Evolutionary conservation across 345 rosid species (phyloP), one percentile per base, ranked within the genome.

Genomic region (Brassica incana): DNA sequence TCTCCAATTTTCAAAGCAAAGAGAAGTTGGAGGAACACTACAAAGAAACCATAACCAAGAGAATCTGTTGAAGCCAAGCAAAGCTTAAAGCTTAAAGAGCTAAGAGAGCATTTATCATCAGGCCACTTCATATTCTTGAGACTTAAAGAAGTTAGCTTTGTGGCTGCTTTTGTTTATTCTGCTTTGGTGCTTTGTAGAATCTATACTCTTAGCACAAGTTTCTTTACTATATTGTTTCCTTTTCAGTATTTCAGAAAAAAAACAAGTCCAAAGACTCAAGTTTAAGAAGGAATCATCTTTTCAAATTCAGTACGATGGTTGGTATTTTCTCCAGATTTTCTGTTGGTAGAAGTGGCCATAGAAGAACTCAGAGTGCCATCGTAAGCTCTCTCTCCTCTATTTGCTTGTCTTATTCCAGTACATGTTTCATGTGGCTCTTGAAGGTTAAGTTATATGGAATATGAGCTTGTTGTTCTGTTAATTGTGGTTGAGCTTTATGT

Each of bases 291-390:
- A 68, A 23, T 56, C 59, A 2, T 79, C 18, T 67, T 15, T 78
- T 29, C 76, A 58, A 58, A 40, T 15, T 69, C 8, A 63, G 27
- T 2, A 72, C 9, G 62, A 94, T 91, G 98, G 98, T 92, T 85
- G 97, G 98, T 78, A 75, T 94, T 81, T 94, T 92, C 87, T 89
- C 98, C 12, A 92, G 88, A 74, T 90, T 94, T 82, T 88, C 92
- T 81, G 89, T 80, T 64, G 87, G 90, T 38, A 87, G 86, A 84
- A 78, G 77, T 48, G 83, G 87, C 67, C 98, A 88, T 81, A 88
- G 98, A 58, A 84, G 97, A 80, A 83, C 92, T 32, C 97, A 88
- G 30, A 90, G 97, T 79, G 88, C 92, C 73, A 80, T 90, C 82
- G 98, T 91, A 85, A 86, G 89, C 36, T 80, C 77, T 52, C 75